Evolutionary conservation across 2,329 filamentous ascomycete genomes (phyloP), one percentile per base, ranked within the genome.

Genomic region (Fusarium anthophilum): DNA sequence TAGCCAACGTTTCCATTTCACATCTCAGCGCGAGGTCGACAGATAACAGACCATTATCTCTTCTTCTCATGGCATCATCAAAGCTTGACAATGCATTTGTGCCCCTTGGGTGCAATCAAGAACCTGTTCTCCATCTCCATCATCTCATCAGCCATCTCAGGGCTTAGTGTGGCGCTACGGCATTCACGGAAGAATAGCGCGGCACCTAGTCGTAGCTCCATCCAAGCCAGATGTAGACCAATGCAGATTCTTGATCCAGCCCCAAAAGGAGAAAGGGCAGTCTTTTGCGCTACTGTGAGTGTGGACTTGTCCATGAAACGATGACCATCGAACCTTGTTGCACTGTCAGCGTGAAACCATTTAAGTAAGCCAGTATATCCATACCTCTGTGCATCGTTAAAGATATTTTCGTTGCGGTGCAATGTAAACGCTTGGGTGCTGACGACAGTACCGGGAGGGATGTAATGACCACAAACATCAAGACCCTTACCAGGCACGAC

Each of bases 151-250:
- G 58, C 56, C 63, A 64, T 76, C 1, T 26, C 35, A 5, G 5
- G 10, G 2, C 55, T 41, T 12, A 76, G 32, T 2, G 2, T 44
- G 0, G 61, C 63, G 2, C 70, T 38, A 8, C 44, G 35, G 1
- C 70, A 76, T 4, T 74, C 58, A 4, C 66, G 70, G 9, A 76
- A 76, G 30, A 76, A 74, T 2, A 69, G 18, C 1, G 70, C 73
- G 0, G 63, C 26, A 1, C 57, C 70, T 17, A 74, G 67, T 9
- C 73, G 59, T 0, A 76, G 20, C 18, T 76, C 73, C 48, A 65
- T 76, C 26, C 63, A 67, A 3, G 73, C 73, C 3, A 75, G 37
- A 4, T 76, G 73, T 10, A 74, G 18, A 0, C 73, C 73, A 4
- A 76, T 58, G 1, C 73, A 76, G 4, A 64, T 53, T 6, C 70